Evolutionary conservation across 2,329 filamentous ascomycete genomes (phyloP).

Genomic region (Penicillium thymicola): DNA sequence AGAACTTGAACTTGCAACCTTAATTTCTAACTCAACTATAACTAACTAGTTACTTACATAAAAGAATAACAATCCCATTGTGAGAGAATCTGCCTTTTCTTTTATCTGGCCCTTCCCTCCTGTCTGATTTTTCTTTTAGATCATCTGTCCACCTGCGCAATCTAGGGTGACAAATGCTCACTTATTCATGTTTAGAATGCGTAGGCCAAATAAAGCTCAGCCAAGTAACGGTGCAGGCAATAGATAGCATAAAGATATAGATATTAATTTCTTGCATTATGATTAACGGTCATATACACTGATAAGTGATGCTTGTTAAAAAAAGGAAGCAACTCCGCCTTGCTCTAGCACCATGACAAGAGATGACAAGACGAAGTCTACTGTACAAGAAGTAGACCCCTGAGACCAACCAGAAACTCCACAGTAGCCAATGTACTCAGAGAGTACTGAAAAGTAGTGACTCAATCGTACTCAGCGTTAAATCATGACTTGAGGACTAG

Average conservation of each 20-base stretch:
- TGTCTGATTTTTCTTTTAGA: background rate
- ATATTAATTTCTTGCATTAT: constrained; percentile 15
- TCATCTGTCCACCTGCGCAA: background rate
- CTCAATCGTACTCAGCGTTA: constrained; percentile 14
- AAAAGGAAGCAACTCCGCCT: constrained; percentile 5
- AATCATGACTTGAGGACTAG: constrained; percentile 14
- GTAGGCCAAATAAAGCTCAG: background rate
- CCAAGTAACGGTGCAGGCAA: background rate
- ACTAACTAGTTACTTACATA: too few species aligned
- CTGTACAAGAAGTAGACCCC: constrained; percentile 16
- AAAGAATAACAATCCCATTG: too few species aligned
- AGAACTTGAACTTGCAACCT: background rate
- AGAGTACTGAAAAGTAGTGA: background rate
- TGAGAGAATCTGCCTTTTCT: background rate
- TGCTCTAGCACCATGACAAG: background rate
- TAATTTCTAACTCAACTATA: too few species aligned
- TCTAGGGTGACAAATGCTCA: background rate
- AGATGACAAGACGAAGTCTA: constrained; percentile 2
- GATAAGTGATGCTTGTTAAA: constrained; percentile 18
- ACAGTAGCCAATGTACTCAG: constrained; percentile 8
- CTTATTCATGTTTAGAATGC: background rate
- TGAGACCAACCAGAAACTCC: constrained; percentile 16
- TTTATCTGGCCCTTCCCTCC: background rate
- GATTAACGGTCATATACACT: constrained; percentile 24
- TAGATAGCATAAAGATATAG: background rate